A percentile compares a stretch with the other conserved stretches of the same genome.
Conservation (phyloP, 2,329 filamentous ascomycete genomes). For the Furcasterigmium furcatum region DNA sequence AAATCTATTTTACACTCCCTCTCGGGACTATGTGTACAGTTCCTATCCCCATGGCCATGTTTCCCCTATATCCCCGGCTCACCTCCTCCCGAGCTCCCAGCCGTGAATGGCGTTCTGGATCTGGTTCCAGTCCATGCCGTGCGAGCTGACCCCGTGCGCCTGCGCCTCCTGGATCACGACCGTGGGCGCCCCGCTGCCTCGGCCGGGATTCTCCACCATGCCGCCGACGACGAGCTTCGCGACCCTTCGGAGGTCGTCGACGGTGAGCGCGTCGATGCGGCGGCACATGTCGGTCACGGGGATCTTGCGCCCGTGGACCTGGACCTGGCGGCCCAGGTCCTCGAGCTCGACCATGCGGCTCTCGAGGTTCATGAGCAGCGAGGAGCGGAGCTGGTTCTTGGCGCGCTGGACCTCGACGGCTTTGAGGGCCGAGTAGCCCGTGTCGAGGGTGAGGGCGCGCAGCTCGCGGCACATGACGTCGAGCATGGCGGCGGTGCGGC, state of each 20-base stretch:
- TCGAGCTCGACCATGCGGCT: slow-evolving; percentile 96
- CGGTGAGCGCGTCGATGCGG: slow-evolving; percentile 78
- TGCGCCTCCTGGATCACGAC: slow-evolving; percentile 93
- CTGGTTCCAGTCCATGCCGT: slow-evolving; percentile 76
- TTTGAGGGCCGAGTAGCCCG: slow-evolving; percentile 69
- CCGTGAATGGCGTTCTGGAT: slow-evolving; percentile 82
- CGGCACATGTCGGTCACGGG: slow-evolving; percentile 91
- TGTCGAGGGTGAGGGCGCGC: slow-evolving; percentile 70
- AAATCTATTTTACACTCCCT: background rate
- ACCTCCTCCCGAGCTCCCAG: slow-evolving; percentile 73
- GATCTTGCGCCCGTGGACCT: slow-evolving; percentile 92
- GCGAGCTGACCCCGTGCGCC: slow-evolving; percentile 64
- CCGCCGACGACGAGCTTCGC: slow-evolving; percentile 77
- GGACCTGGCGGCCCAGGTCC: slow-evolving; percentile 90
- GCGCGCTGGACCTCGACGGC: slow-evolving; percentile 80
- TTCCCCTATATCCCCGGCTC: background rate
- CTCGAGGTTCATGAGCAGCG: slow-evolving; percentile 95
- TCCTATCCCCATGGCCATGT: background rate
- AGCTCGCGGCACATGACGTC: slow-evolving; percentile 95
- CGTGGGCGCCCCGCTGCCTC: slow-evolving; percentile 83
- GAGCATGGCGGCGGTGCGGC: slow-evolving; percentile 77
- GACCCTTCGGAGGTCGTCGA: slow-evolving; percentile 77
- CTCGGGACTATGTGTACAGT: background rate
- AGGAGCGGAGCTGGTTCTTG: slow-evolving; percentile 93
- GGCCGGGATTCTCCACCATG: slow-evolving; percentile 68